Conservation (phyloP, 2,329 filamentous ascomycete species). For the Raffaelea albimanens region DNA sequence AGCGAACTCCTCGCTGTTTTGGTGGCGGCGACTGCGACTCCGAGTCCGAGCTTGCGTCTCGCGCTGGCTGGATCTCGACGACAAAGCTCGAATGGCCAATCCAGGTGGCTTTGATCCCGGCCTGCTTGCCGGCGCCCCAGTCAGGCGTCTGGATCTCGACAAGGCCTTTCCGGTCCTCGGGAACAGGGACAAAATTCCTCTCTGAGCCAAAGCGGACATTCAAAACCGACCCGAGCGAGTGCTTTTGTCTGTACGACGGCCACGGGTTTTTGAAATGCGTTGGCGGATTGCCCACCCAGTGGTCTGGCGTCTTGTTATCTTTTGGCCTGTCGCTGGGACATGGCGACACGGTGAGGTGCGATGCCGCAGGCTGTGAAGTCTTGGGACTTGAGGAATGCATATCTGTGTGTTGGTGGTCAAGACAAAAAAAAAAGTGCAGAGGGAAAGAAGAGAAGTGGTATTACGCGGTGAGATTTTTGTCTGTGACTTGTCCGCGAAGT, state of each 20-base stretch:
- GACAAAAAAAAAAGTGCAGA: no score
- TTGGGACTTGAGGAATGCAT: no score
- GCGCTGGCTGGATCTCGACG: constrained; percentile 55
- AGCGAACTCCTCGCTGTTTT: constrained; percentile 28
- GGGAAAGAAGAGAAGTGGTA: no score
- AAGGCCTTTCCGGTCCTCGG: constrained; percentile 1
- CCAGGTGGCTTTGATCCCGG: constrained; percentile 60
- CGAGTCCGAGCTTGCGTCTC: background rate
- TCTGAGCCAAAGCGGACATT: background rate
- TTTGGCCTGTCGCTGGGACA: background rate
- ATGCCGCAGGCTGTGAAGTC: no score
- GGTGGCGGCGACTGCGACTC: background rate
- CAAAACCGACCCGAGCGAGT: background rate
- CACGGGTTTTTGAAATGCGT: constrained; percentile 8
- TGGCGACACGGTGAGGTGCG: constrained; percentile 1
- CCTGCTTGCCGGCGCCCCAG: constrained; percentile 2
- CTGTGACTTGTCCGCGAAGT: no score
- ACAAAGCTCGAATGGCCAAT: constrained; percentile 90
- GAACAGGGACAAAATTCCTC: constrained; percentile 7
- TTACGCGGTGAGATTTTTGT: no score
- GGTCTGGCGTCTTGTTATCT: background rate
- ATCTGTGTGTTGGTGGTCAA: no score
- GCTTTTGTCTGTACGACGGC: constrained; percentile 4
- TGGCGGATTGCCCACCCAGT: constrained; percentile 7
- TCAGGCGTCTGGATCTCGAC: constrained; percentile 3